A percentile compares a stretch with the other conserved stretches of the same genome.
Evolutionary conservation across 139 green algal genomes (phyloP).

Genomic region (Tetradesmus lagerheimii): DNA sequence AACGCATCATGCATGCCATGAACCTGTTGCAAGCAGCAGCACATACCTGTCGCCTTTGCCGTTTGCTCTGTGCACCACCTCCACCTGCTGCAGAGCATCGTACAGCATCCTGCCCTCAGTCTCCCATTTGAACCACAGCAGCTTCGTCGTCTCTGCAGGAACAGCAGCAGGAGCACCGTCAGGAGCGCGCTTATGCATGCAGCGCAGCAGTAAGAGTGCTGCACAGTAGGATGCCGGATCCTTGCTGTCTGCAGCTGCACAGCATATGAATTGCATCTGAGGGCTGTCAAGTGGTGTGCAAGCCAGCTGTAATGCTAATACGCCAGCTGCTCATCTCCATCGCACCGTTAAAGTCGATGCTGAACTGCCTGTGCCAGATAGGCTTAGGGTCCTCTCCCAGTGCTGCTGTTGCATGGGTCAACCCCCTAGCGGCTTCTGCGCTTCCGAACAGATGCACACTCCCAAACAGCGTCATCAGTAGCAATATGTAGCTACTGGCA

Average conservation of each 20-base stretch:
- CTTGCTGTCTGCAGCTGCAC: no score
- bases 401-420: neutral
- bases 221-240: no score
- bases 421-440: neutral
- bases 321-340: no score
- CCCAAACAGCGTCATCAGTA: neutral
- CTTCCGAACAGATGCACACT: neutral
- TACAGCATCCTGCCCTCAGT: conserved; percentile 46
- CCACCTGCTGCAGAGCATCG: neutral
- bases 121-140: conserved; percentile 77
- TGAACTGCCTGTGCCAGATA: neutral
- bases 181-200: no score
- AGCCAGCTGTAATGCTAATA: no score
- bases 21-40: neutral
- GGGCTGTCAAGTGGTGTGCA: neutral
- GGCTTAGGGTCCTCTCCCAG: neutral
- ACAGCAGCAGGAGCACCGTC: neutral
- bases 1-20: neutral
- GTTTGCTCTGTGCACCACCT: conserved; percentile 37
- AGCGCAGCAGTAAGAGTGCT: neutral
- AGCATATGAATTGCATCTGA: no score
- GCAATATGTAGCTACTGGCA: neutral
- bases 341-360: neutral
- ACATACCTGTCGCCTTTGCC: conserved; percentile 22
- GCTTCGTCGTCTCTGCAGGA: conserved; percentile 88